Base-by-base conservation (phyloP, 768 basidiomycete genomes). In the Lactarius deliciosus region DNA sequence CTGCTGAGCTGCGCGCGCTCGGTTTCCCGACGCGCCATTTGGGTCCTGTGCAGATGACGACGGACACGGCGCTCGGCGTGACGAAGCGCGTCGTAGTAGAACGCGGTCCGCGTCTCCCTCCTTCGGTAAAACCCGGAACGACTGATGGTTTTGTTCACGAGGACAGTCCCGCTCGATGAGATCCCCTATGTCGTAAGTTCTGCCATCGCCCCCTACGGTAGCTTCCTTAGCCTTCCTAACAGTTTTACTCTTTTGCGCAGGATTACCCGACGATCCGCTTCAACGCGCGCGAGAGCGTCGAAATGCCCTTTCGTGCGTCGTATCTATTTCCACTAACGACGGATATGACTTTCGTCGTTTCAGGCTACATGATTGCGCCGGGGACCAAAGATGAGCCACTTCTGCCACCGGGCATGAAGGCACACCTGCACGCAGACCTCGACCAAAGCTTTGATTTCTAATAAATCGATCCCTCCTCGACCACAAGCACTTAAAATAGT, bases 31-130 rank as follows among this genome's bases (percentile, higher is more conserved):
- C 84, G 7, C 84, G 97, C 38, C 92, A 91, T 76, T 81, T 99
- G 9, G 95, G 94, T 0, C 79, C 87, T 2, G 81, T 94, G 1
- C 97, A 99, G 77, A 99, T 99, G 97, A 98, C 97, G 38, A 99
- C 97, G 0, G 96, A 99, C 77, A 98, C 96, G 1, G 96, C 96
- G 1, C 80, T 98, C 0, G 93, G 90, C 5, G 96, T 97, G 5
- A 93, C 94, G 0, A 95, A 94, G 74, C 76, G 85, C 5, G 89
- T 96, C 18, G 87, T 94, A 0, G 76, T 87, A 57, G 91, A 95
- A 74, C 82, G 86, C 73, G 77, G 87, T 87, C 68, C 61, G 81
- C 73, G 3, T 11, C 63, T 36, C 55, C 38, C 38, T 15, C 38
- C 38, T 13, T 38, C 32, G 36, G 36, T 36, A 11, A 13, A 25